Evolutionary conservation across 1,139 yeast genomes (phyloP).

Genomic region (Yamadazyma dushanensis): DNA sequence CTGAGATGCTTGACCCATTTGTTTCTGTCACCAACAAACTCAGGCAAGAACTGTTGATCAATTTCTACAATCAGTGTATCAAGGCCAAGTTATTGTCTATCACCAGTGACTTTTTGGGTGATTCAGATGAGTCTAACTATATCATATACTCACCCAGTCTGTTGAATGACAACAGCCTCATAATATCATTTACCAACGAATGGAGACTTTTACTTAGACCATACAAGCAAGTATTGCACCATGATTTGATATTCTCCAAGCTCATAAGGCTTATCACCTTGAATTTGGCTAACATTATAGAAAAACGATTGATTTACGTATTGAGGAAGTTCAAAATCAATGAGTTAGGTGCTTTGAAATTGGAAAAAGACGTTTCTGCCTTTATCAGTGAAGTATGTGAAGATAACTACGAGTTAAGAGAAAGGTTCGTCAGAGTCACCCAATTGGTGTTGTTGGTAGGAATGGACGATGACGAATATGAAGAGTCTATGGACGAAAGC

Average conservation of each 20-base stretch:
- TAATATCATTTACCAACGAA: slow-evolving; percentile 50
- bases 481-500: slow-evolving; percentile 33
- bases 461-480: slow-evolving; percentile 76
- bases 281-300: slow-evolving; percentile 53
- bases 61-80: slow-evolving; percentile 59
- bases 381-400: slow-evolving; percentile 66
- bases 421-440: slow-evolving; percentile 75
- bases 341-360: slow-evolving; percentile 78
- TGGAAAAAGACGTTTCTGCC: slow-evolving; percentile 80
- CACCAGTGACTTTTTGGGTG: slow-evolving; percentile 56
- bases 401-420: slow-evolving; percentile 70
- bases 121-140: slow-evolving; percentile 44
- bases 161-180: slow-evolving; percentile 31
- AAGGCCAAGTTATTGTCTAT: slow-evolving; percentile 48
- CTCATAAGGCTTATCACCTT: slow-evolving; percentile 56
- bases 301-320: slow-evolving; percentile 64
- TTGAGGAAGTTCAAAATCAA: slow-evolving; percentile 61
- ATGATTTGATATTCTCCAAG: slow-evolving; percentile 42
- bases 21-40: slow-evolving; percentile 43
- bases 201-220: slow-evolving; percentile 72
- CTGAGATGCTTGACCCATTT: slow-evolving; percentile 42
- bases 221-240: slow-evolving; percentile 58
- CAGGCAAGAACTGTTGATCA: slow-evolving; percentile 52
- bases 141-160: slow-evolving; percentile 30
- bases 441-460: slow-evolving; percentile 82